Conservation (phyloP, 495 filamentous ascomycete genomes). For the Saxophila tyrrhenica region DNA sequence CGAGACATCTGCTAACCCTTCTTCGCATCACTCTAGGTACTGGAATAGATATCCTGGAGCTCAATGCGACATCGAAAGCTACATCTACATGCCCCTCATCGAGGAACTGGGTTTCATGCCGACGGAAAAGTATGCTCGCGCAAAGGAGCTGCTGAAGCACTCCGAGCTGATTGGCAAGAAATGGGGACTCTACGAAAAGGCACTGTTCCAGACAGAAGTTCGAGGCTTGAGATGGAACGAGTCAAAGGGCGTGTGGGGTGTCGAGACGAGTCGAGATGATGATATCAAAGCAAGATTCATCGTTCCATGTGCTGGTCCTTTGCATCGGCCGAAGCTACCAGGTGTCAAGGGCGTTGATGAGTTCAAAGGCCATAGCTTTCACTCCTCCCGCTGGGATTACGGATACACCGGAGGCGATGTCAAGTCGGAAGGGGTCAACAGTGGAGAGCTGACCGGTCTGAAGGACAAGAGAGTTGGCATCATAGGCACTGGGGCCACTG, state of each 20-base stretch:
- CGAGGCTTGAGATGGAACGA: constrained; percentile 36
- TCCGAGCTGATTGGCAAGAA: constrained; percentile 29
- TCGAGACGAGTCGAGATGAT: constrained; percentile 23
- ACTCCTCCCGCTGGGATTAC: constrained; percentile 46
- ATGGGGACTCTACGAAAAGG: constrained; percentile 36
- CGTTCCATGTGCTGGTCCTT: constrained; percentile 26
- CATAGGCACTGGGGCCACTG: constrained; percentile 46
- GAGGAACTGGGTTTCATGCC: constrained; percentile 50
- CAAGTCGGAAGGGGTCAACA: constrained; percentile 4
- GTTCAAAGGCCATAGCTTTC: constrained; percentile 40
- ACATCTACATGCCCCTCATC: constrained; percentile 44
- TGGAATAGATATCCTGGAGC: background rate
- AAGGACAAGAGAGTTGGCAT: constrained; percentile 42
- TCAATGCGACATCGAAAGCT: constrained; percentile 40
- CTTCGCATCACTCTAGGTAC: too few relatives aligned
- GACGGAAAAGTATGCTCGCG: constrained; percentile 33
- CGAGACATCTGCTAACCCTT: too few relatives aligned
- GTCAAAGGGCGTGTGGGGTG: constrained; percentile 31
- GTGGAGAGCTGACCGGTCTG: constrained; percentile 34
- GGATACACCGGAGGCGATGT: constrained; percentile 41
- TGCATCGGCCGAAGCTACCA: constrained; percentile 38
- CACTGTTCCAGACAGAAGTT: constrained; percentile 36
- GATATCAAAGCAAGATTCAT: constrained; percentile 8
- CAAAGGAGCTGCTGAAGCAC: constrained; percentile 39
- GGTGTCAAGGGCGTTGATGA: constrained; percentile 32